phyloP scores from a whole-genome alignment of 1,284 basidiomycete genomes.

The Melampsora abietis-canadensis region DNA sequence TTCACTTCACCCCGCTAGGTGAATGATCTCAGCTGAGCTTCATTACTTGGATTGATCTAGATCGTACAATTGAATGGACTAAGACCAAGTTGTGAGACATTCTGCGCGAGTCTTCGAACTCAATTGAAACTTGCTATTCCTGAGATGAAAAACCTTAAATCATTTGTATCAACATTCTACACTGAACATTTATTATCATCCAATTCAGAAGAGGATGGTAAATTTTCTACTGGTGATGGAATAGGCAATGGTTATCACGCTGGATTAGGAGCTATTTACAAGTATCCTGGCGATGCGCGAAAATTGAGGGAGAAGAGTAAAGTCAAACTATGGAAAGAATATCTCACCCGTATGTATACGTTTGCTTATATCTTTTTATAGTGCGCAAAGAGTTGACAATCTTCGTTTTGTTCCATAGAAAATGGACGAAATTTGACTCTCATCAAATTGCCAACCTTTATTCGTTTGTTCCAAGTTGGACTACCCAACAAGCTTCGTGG shows the following conservation, averaged over 20 bases:
- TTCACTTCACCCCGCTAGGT: background rate
- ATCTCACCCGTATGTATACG: constrained; percentile 66
- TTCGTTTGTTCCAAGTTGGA: constrained; percentile 92
- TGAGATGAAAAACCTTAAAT: constrained; percentile 89
- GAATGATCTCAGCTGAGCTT: background rate
- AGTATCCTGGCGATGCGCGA: constrained; percentile 51
- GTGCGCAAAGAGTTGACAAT: background rate
- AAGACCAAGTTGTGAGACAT: constrained; percentile 89
- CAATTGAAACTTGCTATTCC: constrained; percentile 80
- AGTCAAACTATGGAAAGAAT: constrained; percentile 91
- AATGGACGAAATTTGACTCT: constrained; percentile 86
- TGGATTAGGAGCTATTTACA: constrained; percentile 60
- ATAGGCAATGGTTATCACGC: constrained; percentile 63
- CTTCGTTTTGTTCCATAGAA: constrained; percentile 55
- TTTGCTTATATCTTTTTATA: background rate
- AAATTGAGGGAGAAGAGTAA: constrained; percentile 91
- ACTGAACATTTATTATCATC: constrained; percentile 75
- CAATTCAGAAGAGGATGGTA: constrained; percentile 55
- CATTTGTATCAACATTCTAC: constrained; percentile 87
- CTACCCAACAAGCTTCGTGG: constrained; percentile 90
- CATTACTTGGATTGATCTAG: constrained; percentile 55
- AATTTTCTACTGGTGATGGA: constrained; percentile 31
- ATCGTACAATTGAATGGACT: constrained; percentile 92
- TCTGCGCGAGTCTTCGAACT: constrained; percentile 83
- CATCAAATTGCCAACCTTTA: constrained; percentile 94